Conservation (phyloP, 805 yeast species). For the Tetrapisispora iriomotensis region DNA sequence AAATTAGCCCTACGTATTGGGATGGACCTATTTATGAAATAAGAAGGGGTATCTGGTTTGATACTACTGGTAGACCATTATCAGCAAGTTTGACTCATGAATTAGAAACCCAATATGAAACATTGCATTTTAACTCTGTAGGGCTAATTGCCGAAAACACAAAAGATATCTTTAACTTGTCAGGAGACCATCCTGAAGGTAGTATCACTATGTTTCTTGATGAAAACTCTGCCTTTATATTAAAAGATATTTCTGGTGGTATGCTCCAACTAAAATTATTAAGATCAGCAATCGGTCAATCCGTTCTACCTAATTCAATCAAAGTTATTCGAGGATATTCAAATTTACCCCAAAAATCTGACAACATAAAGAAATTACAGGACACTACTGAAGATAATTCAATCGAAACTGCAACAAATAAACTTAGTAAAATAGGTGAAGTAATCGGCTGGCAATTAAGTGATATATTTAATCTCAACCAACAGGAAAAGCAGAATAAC, state of each 20-base stretch:
- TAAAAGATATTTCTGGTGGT: slow-evolving; percentile 37
- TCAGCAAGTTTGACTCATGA: slow-evolving; percentile 39
- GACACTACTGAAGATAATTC: not conserved
- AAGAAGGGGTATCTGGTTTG: slow-evolving; percentile 80
- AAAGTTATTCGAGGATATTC: slow-evolving; percentile 23
- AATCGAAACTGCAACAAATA: not conserved
- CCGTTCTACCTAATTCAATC: slow-evolving; percentile 37
- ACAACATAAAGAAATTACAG: too few relatives aligned
- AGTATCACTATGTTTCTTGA: slow-evolving; percentile 31
- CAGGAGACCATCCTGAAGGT: slow-evolving; percentile 8
- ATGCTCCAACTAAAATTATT: slow-evolving; percentile 31
- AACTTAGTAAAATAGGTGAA: slow-evolving; percentile 2
- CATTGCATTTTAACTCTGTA: slow-evolving; percentile 30
- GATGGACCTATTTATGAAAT: slow-evolving; percentile 78
- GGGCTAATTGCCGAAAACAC: slow-evolving; percentile 7
- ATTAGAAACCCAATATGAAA: slow-evolving; percentile 35
- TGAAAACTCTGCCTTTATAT: slow-evolving; percentile 36
- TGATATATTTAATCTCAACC: not conserved
- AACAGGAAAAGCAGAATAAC: not conserved
- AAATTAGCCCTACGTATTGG: slow-evolving; percentile 72
- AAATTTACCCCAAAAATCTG: not conserved
- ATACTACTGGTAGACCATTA: slow-evolving; percentile 47
- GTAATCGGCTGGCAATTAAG: not conserved
- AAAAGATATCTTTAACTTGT: slow-evolving; percentile 9
- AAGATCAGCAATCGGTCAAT: slow-evolving; percentile 27